Percentiles rank a stretch among this genome's conserved stretches.
Evolutionary conservation across 2,329 filamentous ascomycete genomes (phyloP).

Genomic region (Monosporascus sp.): DNA sequence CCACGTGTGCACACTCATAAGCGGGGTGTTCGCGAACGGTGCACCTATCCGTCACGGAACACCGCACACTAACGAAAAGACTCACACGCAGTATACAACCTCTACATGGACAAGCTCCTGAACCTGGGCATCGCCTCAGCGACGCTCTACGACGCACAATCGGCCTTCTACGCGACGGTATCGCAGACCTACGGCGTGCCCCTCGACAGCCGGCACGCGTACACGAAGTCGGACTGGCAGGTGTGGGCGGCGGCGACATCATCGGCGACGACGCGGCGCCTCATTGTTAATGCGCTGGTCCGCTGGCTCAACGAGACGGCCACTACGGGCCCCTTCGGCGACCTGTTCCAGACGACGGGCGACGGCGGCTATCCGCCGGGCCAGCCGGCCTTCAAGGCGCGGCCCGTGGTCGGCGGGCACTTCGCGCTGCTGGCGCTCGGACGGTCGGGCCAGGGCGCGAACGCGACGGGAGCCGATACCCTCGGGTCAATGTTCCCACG

Average conservation of each 20-base stretch:
- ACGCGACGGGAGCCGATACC: slow-evolving; percentile 10
- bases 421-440: slow-evolving; percentile 61
- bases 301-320: slow-evolving; percentile 64
- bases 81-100: slow-evolving; percentile 13
- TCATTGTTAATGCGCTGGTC: slow-evolving; percentile 59
- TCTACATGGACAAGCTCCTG: slow-evolving; percentile 27
- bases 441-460: slow-evolving; percentile 16
- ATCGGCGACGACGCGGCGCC: slow-evolving; percentile 45
- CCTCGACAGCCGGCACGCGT: slow-evolving; percentile 63
- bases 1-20: neutral
- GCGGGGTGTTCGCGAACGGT: too few species aligned
- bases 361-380: slow-evolving; percentile 43
- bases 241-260: slow-evolving; percentile 66
- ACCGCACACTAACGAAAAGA: neutral
- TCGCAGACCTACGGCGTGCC: slow-evolving; percentile 67
- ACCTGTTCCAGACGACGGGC: slow-evolving; percentile 62
- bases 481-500: slow-evolving; percentile 15
- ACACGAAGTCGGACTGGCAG: slow-evolving; percentile 72
- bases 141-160: slow-evolving; percentile 26
- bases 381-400: slow-evolving; percentile 57
- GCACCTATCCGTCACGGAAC: neutral
- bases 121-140: slow-evolving; percentile 25
- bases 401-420: slow-evolving; percentile 69
- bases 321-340: slow-evolving; percentile 59
- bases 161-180: slow-evolving; percentile 37